Evolutionary conservation across 768 basidiomycete species (phyloP).

Genomic region (Boletus sp.): DNA sequence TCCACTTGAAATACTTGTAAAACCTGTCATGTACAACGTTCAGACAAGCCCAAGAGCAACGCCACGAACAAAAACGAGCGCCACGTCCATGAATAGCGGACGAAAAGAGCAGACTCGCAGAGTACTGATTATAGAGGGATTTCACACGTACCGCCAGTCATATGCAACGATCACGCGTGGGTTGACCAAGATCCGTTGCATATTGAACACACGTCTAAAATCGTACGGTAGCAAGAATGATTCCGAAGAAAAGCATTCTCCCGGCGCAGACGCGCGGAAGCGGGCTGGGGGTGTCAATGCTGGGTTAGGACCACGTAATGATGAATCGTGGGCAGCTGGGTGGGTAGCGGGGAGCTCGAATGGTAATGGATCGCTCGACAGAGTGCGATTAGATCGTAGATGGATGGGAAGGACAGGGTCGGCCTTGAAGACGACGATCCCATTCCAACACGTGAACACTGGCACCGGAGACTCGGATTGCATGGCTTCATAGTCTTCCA

Average conservation of each 20-base stretch:
- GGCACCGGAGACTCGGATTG: slow-evolving; percentile 39
- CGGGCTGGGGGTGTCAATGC: slow-evolving; percentile 17
- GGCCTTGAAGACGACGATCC: slow-evolving; percentile 38
- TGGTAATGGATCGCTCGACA: slow-evolving; percentile 33
- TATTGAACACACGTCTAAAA: slow-evolving; percentile 36
- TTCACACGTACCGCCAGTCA: slow-evolving; percentile 29
- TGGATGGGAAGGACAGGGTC: slow-evolving; percentile 40
- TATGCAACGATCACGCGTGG: slow-evolving; percentile 39
- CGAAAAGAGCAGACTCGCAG: too few relatives aligned
- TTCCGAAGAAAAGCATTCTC: slow-evolving; percentile 32
- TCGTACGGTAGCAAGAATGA: slow-evolving; percentile 43
- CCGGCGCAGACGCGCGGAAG: slow-evolving; percentile 15
- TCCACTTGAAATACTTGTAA: slow-evolving; percentile 36
- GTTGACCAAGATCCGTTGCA: slow-evolving; percentile 38
- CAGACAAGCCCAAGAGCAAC: too few relatives aligned
- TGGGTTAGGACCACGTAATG: slow-evolving; percentile 13
- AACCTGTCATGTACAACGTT: too few relatives aligned
- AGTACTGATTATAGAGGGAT: too few relatives aligned
- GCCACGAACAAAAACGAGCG: background rate
- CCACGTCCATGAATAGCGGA: background rate
- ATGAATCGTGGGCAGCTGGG: slow-evolving; percentile 8
- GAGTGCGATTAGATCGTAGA: slow-evolving; percentile 36
- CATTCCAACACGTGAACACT: slow-evolving; percentile 47
- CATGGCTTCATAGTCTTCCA: slow-evolving; percentile 34
- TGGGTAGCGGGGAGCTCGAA: slow-evolving; percentile 11